Base-by-base conservation (phyloP, 768 basidiomycete genomes). In the Termitomyces sp. region DNA sequence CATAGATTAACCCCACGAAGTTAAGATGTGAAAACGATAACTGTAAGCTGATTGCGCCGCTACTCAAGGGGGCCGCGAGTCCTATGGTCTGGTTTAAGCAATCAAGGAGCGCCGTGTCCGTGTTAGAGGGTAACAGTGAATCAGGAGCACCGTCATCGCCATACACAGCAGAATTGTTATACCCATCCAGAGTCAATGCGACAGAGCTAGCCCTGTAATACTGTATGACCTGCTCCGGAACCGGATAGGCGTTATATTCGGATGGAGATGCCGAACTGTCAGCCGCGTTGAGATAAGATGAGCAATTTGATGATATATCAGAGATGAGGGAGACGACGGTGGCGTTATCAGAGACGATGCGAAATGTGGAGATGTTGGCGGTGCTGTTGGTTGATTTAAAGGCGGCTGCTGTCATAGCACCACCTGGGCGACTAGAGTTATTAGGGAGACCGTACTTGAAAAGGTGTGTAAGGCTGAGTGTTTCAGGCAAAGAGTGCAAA, bases 121-220 rank as follows among this genome's bases (percentile, higher is more conserved):
- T 68, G 23, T 68, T 69, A 0, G 66, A 56, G 1, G 83, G 84
- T 1, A 85, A 67, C 0, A 79, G 69, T 0, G 75, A 66, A 53
- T 76, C 71, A 0, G 77, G 59, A 0, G 64, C 61, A 5, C 67
- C 58, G 41, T 77, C 64, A 15, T 47, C 42, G 5, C 55, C 59
- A 32, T 79, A 65, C 3, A 73, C 77, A 4, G 76, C 81, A 0
- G 81, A 80, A 58, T 88, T 79, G 61, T 87, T 86, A 62, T 88
- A 88, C 0, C 81, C 81, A 53, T 88, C 81, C 6, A 87, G 68
- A 1, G 82, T 76, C 18, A 88, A 70, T 1, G 74, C 79, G 32
- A 85, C 74, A 43, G 79, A 84, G 60, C 83, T 84, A 1, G 82
- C 78, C 18, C 86, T 82, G 60, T 83, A 89, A 65, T 87, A 89